These are phyloP conservation scores for Escallonia rubra DNA, from an alignment of 129 eudicot species.

Conservation along the genomic window DNA sequence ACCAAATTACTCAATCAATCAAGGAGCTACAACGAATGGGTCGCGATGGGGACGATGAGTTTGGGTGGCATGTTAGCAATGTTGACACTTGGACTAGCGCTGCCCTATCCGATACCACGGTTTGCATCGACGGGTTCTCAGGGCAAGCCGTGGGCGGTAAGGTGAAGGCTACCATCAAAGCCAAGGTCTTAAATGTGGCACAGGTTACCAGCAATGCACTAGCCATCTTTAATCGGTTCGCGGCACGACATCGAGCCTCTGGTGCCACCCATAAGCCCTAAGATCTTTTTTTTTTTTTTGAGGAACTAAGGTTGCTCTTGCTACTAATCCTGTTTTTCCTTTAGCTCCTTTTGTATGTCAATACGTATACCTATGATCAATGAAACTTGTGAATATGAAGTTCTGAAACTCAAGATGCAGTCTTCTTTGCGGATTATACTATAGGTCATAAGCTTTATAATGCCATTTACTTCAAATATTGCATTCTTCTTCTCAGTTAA, in stretches of 20 bases:
- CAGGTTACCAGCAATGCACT: constrained; percentile 66
- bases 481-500: no score
- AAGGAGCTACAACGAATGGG: constrained; percentile 37
- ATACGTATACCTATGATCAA: constrained; percentile 6
- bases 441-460: neutral
- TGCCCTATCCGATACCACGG: constrained; percentile 47
- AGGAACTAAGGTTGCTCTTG: neutral
- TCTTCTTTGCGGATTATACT: no score
- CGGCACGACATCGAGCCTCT: constrained; percentile 48
- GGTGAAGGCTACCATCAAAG: constrained; percentile 46
- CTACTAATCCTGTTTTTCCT: neutral
- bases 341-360: constrained; percentile 1
- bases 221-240: constrained; percentile 51
- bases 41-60: constrained; percentile 28
- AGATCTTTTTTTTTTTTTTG: neutral
- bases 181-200: constrained; percentile 52
- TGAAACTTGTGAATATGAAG: constrained; percentile 29
- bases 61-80: constrained; percentile 52
- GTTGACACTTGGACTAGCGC: constrained; percentile 69
- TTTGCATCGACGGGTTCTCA: constrained; percentile 48
- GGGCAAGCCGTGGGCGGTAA: constrained; percentile 39
- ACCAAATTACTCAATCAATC: constrained; percentile 43
- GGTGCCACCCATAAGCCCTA: constrained; percentile 35
- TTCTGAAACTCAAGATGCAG: constrained; percentile 21
- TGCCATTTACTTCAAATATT: neutral